Conservation (phyloP, 140 eudicot genomes). For the Flaveria floridana region DNA sequence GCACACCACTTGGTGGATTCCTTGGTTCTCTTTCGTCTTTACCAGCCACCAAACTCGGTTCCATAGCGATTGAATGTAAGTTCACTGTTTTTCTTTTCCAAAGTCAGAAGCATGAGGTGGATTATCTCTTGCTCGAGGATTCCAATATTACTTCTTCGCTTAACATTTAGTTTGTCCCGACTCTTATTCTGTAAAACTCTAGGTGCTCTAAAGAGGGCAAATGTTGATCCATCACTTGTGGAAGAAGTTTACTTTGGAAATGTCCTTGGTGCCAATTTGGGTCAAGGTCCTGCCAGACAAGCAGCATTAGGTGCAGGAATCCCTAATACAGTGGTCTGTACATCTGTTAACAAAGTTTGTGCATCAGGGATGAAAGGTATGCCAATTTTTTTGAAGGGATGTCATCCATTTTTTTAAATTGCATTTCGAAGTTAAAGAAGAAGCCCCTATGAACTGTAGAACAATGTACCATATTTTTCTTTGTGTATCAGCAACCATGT, state of each 20-base stretch:
- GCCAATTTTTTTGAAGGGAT: constrained; percentile 2
- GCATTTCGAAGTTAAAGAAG: neutral
- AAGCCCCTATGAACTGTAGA: neutral
- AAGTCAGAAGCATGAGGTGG: neutral
- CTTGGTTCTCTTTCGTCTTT: constrained; percentile 82
- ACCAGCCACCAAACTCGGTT: constrained; percentile 89
- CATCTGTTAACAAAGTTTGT: constrained; percentile 93
- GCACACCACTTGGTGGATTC: constrained; percentile 96
- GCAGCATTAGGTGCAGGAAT: constrained; percentile 97
- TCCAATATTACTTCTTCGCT: constrained; percentile 6
- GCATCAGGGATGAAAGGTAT: constrained; percentile 98
- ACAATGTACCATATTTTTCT: constrained; percentile 29
- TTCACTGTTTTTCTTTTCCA: neutral
- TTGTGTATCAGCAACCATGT: constrained; percentile 75
- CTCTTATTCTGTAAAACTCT: constrained; percentile 27
- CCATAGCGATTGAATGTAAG: constrained; percentile 82
- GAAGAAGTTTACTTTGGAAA: constrained; percentile 88
- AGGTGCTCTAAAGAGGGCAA: constrained; percentile 91
- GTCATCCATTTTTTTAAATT: neutral
- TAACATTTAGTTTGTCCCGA: neutral
- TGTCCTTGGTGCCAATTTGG: constrained; percentile 92
- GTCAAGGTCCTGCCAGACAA: constrained; percentile 97
- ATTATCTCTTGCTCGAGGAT: neutral
- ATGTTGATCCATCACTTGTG: constrained; percentile 89
- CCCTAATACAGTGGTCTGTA: constrained; percentile 73